Percentiles rank a stretch among this genome's conserved stretches.
Conservation (phyloP, 257 asterid genomes). For the Rauvolfia tetraphylla region DNA sequence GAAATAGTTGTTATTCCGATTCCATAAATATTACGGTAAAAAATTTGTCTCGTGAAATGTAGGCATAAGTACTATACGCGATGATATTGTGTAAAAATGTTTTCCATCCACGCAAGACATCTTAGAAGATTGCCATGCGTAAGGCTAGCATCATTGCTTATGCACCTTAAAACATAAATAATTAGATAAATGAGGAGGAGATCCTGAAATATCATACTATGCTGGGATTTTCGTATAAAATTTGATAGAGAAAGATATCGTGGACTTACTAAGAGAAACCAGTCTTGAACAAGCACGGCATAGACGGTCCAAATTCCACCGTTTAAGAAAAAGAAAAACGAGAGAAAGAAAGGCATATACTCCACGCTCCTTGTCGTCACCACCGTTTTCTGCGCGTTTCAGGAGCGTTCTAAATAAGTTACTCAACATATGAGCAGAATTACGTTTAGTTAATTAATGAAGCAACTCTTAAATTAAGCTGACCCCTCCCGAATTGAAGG, state of each 20-base stretch:
- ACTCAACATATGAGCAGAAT: neutral
- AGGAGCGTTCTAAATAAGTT: neutral
- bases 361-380: conserved; percentile 64
- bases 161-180: neutral
- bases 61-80: too few species aligned
- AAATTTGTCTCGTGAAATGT: too few species aligned
- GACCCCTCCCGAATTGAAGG: neutral
- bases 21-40: too few species aligned
- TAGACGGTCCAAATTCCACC: conserved; percentile 86
- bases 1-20: too few species aligned
- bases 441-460: neutral
- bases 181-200: neutral
- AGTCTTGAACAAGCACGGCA: conserved; percentile 54
- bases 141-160: neutral
- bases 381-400: conserved; percentile 53
- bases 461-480: neutral
- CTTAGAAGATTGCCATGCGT: neutral
- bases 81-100: too few species aligned
- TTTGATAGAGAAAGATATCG: neutral
- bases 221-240: too few species aligned
- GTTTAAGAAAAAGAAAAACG: conserved; percentile 64
- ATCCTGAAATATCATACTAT: neutral
- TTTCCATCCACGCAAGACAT: neutral
- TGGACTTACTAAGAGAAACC: conserved; percentile 76
- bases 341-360: conserved; percentile 78